Evolutionary conservation across 108 stramenopile genomes (phyloP).

Genomic region (Stephanodiscus triporus): DNA sequence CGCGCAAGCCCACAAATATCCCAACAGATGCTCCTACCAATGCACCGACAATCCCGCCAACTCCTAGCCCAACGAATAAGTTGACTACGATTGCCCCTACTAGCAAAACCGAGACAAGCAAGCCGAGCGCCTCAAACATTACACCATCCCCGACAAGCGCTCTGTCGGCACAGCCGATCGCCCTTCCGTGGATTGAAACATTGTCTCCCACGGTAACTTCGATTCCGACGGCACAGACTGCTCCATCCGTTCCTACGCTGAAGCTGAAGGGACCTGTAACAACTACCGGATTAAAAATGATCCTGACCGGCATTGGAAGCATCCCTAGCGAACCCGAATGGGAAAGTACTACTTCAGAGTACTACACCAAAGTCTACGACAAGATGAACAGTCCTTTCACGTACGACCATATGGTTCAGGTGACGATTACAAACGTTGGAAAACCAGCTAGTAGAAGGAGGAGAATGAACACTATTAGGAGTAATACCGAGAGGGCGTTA

Average conservation of each 20-base stretch:
- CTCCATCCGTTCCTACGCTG: neutral
- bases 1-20: neutral
- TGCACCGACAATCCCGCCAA: neutral
- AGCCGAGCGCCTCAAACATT: neutral
- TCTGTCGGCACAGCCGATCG: neutral
- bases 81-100: no score
- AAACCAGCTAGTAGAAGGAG: neutral
- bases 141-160: neutral
- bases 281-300: slow-evolving; percentile 6
- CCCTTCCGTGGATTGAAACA: neutral
- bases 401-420: slow-evolving; percentile 1
- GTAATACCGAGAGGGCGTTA: slow-evolving; percentile 8
- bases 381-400: neutral
- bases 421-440: neutral
- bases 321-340: neutral
- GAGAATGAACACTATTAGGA: neutral
- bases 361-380: neutral
- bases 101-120: neutral
- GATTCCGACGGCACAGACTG: neutral
- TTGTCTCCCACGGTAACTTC: neutral
- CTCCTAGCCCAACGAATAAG: neutral
- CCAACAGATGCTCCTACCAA: neutral
- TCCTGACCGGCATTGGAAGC: neutral
- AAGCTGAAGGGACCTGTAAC: neutral
- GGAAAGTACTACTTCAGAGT: neutral